phyloP scores from a whole-genome alignment of 2,329 filamentous ascomycete species.

The Xylogone sp. region DNA sequence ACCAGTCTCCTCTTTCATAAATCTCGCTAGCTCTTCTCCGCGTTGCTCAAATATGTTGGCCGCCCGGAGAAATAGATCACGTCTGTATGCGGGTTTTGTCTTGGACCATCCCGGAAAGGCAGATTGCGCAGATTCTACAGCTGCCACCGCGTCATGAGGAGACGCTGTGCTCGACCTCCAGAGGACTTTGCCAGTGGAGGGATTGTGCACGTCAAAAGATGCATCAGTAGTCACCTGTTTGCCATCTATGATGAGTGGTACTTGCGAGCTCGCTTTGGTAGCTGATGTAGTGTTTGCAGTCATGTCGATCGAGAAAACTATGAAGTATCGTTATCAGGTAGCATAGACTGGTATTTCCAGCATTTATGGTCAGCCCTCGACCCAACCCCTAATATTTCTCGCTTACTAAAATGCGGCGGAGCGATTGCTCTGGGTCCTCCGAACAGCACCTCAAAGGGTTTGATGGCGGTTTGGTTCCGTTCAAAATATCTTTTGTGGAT shows the following conservation, averaged over 20 bases:
- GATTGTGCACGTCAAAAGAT: slow-evolving; percentile 46
- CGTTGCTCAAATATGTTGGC: slow-evolving; percentile 48
- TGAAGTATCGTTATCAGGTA: neutral
- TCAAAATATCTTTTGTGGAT: no score
- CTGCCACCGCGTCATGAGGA: slow-evolving; percentile 44
- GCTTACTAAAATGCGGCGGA: no score
- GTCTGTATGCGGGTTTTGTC: slow-evolving; percentile 46
- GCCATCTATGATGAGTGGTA: slow-evolving; percentile 34
- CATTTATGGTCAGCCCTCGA: neutral
- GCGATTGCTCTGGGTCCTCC: no score
- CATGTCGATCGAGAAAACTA: neutral
- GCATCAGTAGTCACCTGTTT: slow-evolving; percentile 37
- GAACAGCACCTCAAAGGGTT: no score
- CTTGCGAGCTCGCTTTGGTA: neutral
- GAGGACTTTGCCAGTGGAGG: slow-evolving; percentile 41
- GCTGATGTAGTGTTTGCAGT: neutral
- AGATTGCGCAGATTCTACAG: slow-evolving; percentile 49
- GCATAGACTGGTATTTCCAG: neutral
- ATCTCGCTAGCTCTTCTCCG: slow-evolving; percentile 46
- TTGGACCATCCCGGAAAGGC: slow-evolving; percentile 57
- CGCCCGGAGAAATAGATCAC: slow-evolving; percentile 52
- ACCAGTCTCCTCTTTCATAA: slow-evolving; percentile 52
- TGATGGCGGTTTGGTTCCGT: no score
- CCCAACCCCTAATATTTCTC: no score
- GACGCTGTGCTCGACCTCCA: slow-evolving; percentile 47